Evolutionary conservation across 2,329 filamentous ascomycete genomes (phyloP).

Genomic region (Thermothelomyces thermophilus): DNA sequence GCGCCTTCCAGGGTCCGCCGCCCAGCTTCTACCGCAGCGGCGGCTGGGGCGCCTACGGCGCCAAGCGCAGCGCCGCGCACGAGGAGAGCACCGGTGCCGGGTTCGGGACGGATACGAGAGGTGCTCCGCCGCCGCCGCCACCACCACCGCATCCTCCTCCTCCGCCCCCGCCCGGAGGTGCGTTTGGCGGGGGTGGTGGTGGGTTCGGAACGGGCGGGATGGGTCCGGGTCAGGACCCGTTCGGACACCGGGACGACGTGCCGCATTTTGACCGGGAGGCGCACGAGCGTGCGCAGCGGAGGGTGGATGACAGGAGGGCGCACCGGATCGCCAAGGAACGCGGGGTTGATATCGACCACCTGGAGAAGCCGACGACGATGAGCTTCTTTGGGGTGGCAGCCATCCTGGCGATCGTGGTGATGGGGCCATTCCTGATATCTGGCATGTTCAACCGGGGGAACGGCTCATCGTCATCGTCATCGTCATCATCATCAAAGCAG

Average conservation of each 20-base stretch:
- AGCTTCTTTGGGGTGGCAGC: slow-evolving; percentile 46
- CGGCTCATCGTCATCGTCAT: not conserved
- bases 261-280: slow-evolving; percentile 71
- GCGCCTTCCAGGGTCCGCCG: slow-evolving; percentile 76
- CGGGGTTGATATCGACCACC: slow-evolving; percentile 32
- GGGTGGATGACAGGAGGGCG: slow-evolving; percentile 37
- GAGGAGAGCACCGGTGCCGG: slow-evolving; percentile 33
- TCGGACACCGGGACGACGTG: slow-evolving; percentile 41
- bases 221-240: slow-evolving; percentile 51
- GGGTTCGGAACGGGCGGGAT: slow-evolving; percentile 44
- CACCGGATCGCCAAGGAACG: slow-evolving; percentile 27
- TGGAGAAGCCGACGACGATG: slow-evolving; percentile 35
- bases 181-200: slow-evolving; percentile 6
- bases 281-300: slow-evolving; percentile 57
- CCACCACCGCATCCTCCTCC: not conserved
- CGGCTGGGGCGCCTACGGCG: slow-evolving; percentile 63
- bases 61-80: slow-evolving; percentile 52
- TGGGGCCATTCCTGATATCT: slow-evolving; percentile 39
- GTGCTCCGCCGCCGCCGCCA: not conserved
- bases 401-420: slow-evolving; percentile 40
- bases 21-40: slow-evolving; percentile 81
- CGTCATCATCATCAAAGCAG: not conserved
- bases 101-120: not conserved
- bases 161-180: slow-evolving; percentile 10
- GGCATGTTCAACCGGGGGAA: slow-evolving; percentile 18